Conservation (phyloP, 306 rosid species). For the Quercus parvula region DNA sequence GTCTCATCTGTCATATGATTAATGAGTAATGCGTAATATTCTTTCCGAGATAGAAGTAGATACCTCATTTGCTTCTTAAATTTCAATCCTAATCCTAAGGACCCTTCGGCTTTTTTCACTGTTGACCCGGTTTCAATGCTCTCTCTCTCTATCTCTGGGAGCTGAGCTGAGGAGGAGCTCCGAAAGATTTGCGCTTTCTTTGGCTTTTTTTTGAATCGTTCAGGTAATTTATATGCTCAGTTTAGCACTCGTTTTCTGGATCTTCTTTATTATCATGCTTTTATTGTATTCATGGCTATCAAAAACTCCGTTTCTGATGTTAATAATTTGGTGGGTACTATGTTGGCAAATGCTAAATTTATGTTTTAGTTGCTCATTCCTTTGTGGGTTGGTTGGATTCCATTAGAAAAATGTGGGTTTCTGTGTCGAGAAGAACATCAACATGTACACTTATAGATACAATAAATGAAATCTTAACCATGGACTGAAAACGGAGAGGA, state of each 20-base stretch:
- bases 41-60: not conserved
- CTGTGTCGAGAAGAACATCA: not conserved
- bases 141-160: not conserved
- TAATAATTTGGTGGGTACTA: not conserved
- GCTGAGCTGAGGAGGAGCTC: not conserved
- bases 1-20: no score
- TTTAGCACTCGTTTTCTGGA: not conserved
- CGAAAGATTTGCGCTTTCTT: not conserved
- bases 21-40: not conserved
- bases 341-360: not conserved
- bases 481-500: no score
- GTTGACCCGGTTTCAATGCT: conserved; percentile 15
- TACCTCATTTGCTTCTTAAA: not conserved
- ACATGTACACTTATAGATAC: not conserved
- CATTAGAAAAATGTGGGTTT: not conserved
- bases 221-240: conserved; percentile 11
- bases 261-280: not conserved
- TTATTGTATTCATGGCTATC: not conserved
- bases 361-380: not conserved
- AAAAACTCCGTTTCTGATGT: not conserved
- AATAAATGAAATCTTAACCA: no score
- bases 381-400: not conserved
- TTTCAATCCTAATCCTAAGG: not conserved
- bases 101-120: not conserved
- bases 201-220: not conserved